Percentiles rank a stretch among this genome's conserved stretches.
Conservation (phyloP, 192 early-diverging fungal species). For the Radiomyces spectabilis region DNA sequence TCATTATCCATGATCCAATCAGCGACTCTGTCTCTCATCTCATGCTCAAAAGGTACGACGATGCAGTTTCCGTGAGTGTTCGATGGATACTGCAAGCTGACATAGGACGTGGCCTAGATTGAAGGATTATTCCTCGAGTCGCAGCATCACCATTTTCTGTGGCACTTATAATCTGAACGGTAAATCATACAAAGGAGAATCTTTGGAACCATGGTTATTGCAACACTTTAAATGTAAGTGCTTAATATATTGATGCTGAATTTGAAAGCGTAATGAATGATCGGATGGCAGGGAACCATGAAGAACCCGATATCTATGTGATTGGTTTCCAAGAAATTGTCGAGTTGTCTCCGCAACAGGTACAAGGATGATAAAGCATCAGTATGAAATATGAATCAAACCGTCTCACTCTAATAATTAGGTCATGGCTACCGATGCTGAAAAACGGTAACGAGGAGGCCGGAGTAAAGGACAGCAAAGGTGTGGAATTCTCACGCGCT, state of each 20-base stretch:
- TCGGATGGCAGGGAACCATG: not conserved
- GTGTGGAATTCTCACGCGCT: too few relatives aligned
- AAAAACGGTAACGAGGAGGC: slow-evolving; percentile 41
- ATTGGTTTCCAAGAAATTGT: slow-evolving; percentile 97
- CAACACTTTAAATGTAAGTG: slow-evolving; percentile 31
- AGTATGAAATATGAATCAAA: not conserved
- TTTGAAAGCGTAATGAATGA: not conserved
- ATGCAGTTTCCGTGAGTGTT: too few relatives aligned
- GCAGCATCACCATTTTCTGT: slow-evolving; percentile 60
- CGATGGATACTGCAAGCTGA: too few relatives aligned
- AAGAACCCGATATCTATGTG: slow-evolving; percentile 70
- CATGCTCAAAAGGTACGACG: slow-evolving; percentile 22
- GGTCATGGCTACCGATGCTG: slow-evolving; percentile 57
- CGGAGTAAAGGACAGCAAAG: too few relatives aligned
- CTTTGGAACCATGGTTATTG: slow-evolving; percentile 59
- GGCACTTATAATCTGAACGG: slow-evolving; percentile 96
- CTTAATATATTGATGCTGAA: not conserved
- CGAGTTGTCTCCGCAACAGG: slow-evolving; percentile 68
- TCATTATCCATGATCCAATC: slow-evolving; percentile 46
- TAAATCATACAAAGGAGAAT: slow-evolving; percentile 52
- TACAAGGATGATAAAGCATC: too few relatives aligned
- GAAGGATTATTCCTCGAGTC: slow-evolving; percentile 52
- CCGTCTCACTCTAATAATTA: slow-evolving; percentile 38
- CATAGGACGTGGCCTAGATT: too few relatives aligned
- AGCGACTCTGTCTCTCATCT: slow-evolving; percentile 32